A percentile compares a stretch with the other conserved stretches of the same genome.
These are phyloP conservation scores for Phialemoniopsis sp. DNA, from an alignment of 2,329 filamentous ascomycete species.

Conservation along the genomic window DNA sequence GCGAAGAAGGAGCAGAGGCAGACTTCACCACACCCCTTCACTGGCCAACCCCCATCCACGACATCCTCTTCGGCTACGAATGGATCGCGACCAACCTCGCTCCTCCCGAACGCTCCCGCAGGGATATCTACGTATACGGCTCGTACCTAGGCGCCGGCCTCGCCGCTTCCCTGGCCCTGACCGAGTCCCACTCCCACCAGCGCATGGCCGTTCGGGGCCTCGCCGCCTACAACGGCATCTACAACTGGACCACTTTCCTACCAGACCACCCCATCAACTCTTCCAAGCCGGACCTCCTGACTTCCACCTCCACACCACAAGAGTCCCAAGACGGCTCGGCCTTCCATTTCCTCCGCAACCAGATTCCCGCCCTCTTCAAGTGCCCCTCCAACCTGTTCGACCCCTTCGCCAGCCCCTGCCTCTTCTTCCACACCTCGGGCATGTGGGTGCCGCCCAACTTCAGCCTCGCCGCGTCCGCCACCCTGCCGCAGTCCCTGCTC, in stretches of 20 bases:
- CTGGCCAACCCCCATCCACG: slow-evolving; percentile 57
- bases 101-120: slow-evolving; percentile 26
- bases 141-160: slow-evolving; percentile 55
- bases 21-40: slow-evolving; percentile 17
- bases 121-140: slow-evolving; percentile 47
- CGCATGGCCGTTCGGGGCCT: slow-evolving; percentile 47
- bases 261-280: slow-evolving; percentile 44
- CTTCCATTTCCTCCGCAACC: slow-evolving; percentile 29
- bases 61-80: slow-evolving; percentile 47
- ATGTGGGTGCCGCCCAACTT: slow-evolving; percentile 42
- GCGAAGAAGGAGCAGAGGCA: not conserved
- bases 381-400: slow-evolving; percentile 50
- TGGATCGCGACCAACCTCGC: slow-evolving; percentile 44
- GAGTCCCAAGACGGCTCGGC: slow-evolving; percentile 24
- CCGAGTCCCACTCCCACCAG: slow-evolving; percentile 40
- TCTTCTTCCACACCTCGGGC: slow-evolving; percentile 54
- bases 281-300: slow-evolving; percentile 6
- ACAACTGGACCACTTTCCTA: slow-evolving; percentile 60
- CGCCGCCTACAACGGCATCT: slow-evolving; percentile 55
- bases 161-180: slow-evolving; percentile 53
- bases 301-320: slow-evolving; percentile 7
- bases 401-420: slow-evolving; percentile 51
- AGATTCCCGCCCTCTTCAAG: slow-evolving; percentile 39
- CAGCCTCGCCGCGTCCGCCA: not conserved
- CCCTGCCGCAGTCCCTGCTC: slow-evolving; percentile 2